These are phyloP conservation scores for Coniella lustricola DNA, from an alignment of 2,329 filamentous ascomycete species.

Conservation along the genomic window DNA sequence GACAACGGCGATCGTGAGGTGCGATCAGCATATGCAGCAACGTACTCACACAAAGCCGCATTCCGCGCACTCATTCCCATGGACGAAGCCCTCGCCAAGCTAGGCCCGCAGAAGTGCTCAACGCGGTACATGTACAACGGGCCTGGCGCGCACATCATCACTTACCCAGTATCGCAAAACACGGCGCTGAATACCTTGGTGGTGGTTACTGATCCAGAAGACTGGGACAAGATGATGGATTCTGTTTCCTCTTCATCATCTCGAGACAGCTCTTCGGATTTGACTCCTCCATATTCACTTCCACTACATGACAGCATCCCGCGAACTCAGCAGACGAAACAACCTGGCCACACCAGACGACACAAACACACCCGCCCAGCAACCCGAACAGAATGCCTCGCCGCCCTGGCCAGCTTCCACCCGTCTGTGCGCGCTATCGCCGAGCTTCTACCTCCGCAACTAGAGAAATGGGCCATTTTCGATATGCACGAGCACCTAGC, in stretches of 20 bases:
- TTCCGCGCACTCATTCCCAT: constrained; percentile 58
- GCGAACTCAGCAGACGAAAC: constrained; percentile 22
- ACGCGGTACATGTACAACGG: constrained; percentile 52
- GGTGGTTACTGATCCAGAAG: constrained; percentile 30
- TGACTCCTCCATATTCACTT: too few species aligned
- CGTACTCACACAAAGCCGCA: constrained; percentile 52
- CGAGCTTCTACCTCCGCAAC: constrained; percentile 37
- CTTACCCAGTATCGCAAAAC: constrained; percentile 53
- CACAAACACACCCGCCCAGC: too few species aligned
- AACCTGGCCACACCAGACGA: constrained; percentile 25
- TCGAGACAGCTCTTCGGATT: too few species aligned
- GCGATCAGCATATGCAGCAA: constrained; percentile 24
- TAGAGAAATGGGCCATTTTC: constrained; percentile 51
- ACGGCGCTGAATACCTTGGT: constrained; percentile 52
- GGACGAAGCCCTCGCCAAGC: constrained; percentile 37
- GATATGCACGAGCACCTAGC: constrained; percentile 40
- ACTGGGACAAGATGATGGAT: constrained; percentile 27
- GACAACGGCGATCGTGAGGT: too few species aligned
- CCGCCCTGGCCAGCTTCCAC: constrained; percentile 36
- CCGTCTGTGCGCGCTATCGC: constrained; percentile 29
- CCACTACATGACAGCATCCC: too few species aligned
- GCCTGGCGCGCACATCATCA: constrained; percentile 49
- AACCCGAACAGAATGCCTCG: constrained; percentile 30
- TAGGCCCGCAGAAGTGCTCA: constrained; percentile 41
- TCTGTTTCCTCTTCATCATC: background rate